A percentile compares a stretch with the other conserved stretches of the same genome.
These are phyloP conservation scores for Xylariaceae sp. DNA, from an alignment of 2,329 filamentous ascomycete genomes.

Conservation along the genomic window DNA sequence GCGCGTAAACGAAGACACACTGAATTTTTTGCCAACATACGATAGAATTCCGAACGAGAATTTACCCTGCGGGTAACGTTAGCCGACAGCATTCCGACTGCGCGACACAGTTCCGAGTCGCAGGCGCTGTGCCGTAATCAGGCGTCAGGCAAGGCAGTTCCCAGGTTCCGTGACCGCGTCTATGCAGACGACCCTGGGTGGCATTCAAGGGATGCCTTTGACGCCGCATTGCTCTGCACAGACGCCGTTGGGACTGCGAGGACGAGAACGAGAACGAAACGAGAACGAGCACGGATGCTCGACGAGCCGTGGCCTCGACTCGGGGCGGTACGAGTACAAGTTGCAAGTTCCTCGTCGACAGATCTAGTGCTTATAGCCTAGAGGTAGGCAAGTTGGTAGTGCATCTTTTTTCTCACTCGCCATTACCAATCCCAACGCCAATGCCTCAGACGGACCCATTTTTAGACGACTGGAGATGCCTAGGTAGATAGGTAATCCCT, in stretches of 20 bases:
- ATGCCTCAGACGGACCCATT: neutral
- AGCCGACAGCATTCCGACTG: neutral
- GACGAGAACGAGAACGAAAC: too few species aligned
- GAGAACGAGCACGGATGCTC: neutral
- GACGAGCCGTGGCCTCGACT: neutral
- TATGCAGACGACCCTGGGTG: neutral
- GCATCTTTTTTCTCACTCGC: neutral
- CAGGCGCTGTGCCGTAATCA: neutral
- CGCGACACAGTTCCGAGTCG: neutral
- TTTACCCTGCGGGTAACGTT: neutral
- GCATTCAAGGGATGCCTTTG: neutral
- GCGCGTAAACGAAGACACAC: slow-evolving; percentile 11
- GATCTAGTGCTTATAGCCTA: neutral
- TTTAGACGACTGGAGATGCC: neutral
- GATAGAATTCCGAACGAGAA: neutral
- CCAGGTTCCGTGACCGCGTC: neutral
- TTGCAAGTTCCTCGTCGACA: neutral
- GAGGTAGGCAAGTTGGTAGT: neutral
- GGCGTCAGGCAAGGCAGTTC: neutral
- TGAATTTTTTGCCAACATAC: neutral
- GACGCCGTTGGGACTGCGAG: neutral
- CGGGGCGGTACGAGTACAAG: neutral
- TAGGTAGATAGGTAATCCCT: too few species aligned
- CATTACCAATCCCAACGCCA: neutral
- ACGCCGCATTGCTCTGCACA: neutral